Evolutionary conservation across 768 basidiomycete genomes (phyloP).

Genomic region (Baorangia bicolor): DNA sequence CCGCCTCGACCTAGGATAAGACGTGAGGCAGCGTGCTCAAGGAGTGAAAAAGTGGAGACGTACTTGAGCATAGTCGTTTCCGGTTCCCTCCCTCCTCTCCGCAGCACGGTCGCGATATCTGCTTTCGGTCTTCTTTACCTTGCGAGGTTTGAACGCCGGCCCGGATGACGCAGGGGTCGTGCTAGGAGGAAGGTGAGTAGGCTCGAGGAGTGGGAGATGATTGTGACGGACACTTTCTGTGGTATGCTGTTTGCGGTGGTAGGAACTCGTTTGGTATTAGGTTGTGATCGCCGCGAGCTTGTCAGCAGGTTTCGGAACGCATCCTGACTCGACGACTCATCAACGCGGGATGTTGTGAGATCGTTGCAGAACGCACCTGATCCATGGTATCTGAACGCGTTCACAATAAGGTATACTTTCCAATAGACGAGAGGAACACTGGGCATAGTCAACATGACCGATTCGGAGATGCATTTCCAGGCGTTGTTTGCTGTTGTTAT

Average conservation of each 20-base stretch:
- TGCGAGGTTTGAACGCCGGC: slow-evolving; percentile 79
- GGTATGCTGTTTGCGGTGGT: not conserved
- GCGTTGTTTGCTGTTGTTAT: slow-evolving; percentile 32
- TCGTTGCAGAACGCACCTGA: slow-evolving; percentile 18
- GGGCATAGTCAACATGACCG: not conserved
- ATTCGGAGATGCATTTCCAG: not conserved
- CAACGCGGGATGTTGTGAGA: not conserved
- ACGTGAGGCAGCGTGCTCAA: not conserved
- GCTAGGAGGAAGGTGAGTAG: slow-evolving; percentile 26
- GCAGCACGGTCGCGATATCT: slow-evolving; percentile 75
- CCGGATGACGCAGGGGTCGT: slow-evolving; percentile 51
- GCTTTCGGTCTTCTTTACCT: slow-evolving; percentile 59
- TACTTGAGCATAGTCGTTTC: slow-evolving; percentile 74
- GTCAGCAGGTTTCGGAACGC: slow-evolving; percentile 56
- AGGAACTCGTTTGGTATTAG: slow-evolving; percentile 7
- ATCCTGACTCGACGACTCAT: slow-evolving; percentile 40
- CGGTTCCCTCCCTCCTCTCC: slow-evolving; percentile 65
- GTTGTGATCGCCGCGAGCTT: slow-evolving; percentile 29
- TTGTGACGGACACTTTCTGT: slow-evolving; percentile 19
- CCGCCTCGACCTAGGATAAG: slow-evolving; percentile 62
- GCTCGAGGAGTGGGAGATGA: not conserved
- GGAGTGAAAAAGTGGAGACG: slow-evolving; percentile 5
- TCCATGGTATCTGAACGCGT: slow-evolving; percentile 21
- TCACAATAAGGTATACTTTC: not conserved
- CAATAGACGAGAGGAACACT: not conserved